A percentile compares a stretch with the other conserved stretches of the same genome.
These are phyloP conservation scores for Picochlorum sp. DNA, from an alignment of 139 green algal genomes.

Conservation along the genomic window DNA sequence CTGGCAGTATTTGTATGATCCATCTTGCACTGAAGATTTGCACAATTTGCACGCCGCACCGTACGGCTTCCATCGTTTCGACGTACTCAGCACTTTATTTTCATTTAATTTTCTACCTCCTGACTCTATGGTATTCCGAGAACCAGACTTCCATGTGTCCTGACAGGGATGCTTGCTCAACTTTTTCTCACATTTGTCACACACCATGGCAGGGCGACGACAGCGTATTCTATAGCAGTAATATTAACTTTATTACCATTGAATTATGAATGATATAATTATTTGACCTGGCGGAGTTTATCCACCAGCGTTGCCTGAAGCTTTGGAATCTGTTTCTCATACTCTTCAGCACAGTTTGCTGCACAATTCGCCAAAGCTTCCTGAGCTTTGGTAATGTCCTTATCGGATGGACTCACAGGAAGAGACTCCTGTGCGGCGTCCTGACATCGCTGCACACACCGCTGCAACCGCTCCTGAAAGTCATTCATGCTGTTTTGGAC, in stretches of 20 bases:
- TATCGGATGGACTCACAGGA: constrained; percentile 19
- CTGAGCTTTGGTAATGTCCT: constrained; percentile 34
- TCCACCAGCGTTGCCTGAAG: constrained; percentile 13
- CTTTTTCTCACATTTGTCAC: constrained; percentile 67
- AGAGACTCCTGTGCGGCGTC: constrained; percentile 30
- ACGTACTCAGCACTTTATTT: constrained; percentile 63
- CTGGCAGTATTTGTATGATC: constrained; percentile 55
- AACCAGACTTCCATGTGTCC: constrained; percentile 62
- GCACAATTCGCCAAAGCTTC: constrained; percentile 23
- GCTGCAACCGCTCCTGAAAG: constrained; percentile 31
- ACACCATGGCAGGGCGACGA: constrained; percentile 49
- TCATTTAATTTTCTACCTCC: constrained; percentile 62
- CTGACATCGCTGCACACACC: constrained; percentile 29
- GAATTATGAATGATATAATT: too few species aligned
- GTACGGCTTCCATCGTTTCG: constrained; percentile 49
- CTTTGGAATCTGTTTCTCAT: constrained; percentile 29
- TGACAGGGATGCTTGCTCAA: constrained; percentile 45
- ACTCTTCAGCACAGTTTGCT: constrained; percentile 37
- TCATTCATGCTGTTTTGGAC: constrained; percentile 19
- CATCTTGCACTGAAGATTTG: constrained; percentile 39
- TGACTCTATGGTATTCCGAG: constrained; percentile 34
- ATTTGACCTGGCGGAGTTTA: constrained; percentile 8
- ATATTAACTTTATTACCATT: too few species aligned
- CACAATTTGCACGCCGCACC: constrained; percentile 54
- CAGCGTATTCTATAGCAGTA: too few species aligned